Conservation (phyloP, 805 yeast genomes). For the Candida andamanensis region DNA sequence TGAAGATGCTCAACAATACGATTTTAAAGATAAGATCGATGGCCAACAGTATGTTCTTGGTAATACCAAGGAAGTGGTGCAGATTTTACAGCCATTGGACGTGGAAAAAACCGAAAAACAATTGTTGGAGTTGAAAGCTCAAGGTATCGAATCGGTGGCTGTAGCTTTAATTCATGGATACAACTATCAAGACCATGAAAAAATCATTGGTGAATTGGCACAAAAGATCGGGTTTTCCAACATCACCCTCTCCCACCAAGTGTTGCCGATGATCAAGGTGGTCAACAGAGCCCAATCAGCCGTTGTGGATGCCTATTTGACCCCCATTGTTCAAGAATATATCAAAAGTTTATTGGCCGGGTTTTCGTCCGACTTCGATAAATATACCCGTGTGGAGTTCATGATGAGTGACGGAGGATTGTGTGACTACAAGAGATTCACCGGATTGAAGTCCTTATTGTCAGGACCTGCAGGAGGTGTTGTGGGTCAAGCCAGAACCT, state of each 20-base stretch:
- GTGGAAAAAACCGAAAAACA: conserved; percentile 34
- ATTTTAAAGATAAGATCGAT: conserved; percentile 11
- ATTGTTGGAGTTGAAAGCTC: conserved; percentile 41
- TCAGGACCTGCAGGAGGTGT: conserved; percentile 23
- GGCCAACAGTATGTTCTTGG: conserved; percentile 45
- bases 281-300: conserved; percentile 75
- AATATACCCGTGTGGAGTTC: conserved; percentile 17
- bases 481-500: conserved; percentile 17
- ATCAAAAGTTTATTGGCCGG: conserved; percentile 59
- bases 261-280: conserved; percentile 75
- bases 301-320: conserved; percentile 75
- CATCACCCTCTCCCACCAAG: conserved; percentile 60
- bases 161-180: conserved; percentile 70
- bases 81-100: conserved; percentile 52
- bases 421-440: conserved; percentile 13
- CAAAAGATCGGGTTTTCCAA: conserved; percentile 60
- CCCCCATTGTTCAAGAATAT: conserved; percentile 71
- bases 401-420: conserved; percentile 20
- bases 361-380: conserved; percentile 43
- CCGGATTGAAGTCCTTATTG: conserved; percentile 16
- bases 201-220: conserved; percentile 40
- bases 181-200: conserved; percentile 68
- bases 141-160: conserved; percentile 67
- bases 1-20: conserved; percentile 36
- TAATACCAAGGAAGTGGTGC: conserved; percentile 60